Percentiles rank a stretch among this genome's conserved stretches.
Conservation (phyloP, 2,329 filamentous ascomycete species). For the Emmonsiellopsis sp. region DNA sequence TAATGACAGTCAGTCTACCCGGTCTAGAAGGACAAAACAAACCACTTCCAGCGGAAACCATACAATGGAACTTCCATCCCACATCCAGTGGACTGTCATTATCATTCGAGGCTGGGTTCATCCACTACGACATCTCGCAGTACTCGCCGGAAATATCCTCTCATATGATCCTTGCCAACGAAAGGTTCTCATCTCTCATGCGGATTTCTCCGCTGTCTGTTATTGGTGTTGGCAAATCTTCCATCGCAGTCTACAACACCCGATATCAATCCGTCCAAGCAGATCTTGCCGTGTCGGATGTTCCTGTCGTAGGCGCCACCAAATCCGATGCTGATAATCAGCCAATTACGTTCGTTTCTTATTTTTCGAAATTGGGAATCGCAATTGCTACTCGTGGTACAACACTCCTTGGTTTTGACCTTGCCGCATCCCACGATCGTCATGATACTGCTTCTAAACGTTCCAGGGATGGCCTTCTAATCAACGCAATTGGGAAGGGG, state of each 20-base stretch:
- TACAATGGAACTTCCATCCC: slow-evolving; percentile 33
- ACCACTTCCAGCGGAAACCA: slow-evolving; percentile 15
- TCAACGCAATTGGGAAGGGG: slow-evolving; percentile 34
- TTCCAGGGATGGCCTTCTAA: slow-evolving; percentile 29
- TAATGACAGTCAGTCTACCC: slow-evolving; percentile 27
- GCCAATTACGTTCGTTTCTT: slow-evolving; percentile 30
- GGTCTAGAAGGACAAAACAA: slow-evolving; percentile 17
- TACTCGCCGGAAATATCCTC: slow-evolving; percentile 30
- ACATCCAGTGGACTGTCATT: slow-evolving; percentile 29
- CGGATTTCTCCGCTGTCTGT: slow-evolving; percentile 34
- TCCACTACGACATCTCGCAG: slow-evolving; percentile 35
- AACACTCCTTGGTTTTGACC: slow-evolving; percentile 35
- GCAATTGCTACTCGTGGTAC: slow-evolving; percentile 32
- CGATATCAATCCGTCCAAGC: slow-evolving; percentile 38
- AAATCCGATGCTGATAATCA: slow-evolving; percentile 14
- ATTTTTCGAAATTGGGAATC: slow-evolving; percentile 35
- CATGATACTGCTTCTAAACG: slow-evolving; percentile 27
- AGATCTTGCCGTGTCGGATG: slow-evolving; percentile 25
- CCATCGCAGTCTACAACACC: slow-evolving; percentile 38
- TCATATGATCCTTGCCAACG: slow-evolving; percentile 27
- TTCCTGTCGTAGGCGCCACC: slow-evolving; percentile 18
- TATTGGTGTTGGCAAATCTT: slow-evolving; percentile 30
- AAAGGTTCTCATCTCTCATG: slow-evolving; percentile 32
- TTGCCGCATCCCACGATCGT: slow-evolving; percentile 23
- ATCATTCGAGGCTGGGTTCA: slow-evolving; percentile 30